Conservation (phyloP, 495 filamentous ascomycete species). For the Hyaloscypha finlandica region DNA sequence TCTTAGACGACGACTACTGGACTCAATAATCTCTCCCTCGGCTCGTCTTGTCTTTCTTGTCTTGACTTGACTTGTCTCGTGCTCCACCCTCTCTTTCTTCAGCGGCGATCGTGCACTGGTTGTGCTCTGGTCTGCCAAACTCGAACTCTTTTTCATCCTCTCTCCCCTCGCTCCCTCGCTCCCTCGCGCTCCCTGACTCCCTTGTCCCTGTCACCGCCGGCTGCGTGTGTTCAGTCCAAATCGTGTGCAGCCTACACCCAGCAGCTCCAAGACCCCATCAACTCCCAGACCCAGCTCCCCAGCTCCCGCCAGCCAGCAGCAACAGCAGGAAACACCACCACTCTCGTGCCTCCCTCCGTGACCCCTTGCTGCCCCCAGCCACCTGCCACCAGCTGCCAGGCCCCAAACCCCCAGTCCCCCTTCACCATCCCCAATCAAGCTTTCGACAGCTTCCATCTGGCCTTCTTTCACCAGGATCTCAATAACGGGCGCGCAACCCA, state of each 20-base stretch:
- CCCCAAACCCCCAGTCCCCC: background rate
- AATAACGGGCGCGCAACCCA: slow-evolving; percentile 27
- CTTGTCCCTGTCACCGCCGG: slow-evolving; percentile 11
- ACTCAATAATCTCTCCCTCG: no score
- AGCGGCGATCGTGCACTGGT: background rate
- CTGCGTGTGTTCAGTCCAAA: background rate
- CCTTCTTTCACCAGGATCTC: slow-evolving; percentile 21
- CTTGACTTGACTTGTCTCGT: background rate
- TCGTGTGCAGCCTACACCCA: background rate
- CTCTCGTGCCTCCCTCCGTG: slow-evolving; percentile 2
- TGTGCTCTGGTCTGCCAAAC: background rate
- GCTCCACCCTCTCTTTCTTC: background rate
- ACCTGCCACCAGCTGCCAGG: slow-evolving; percentile 11
- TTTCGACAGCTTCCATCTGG: slow-evolving; percentile 27
- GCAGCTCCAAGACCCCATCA: background rate
- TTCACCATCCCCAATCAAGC: slow-evolving; percentile 23
- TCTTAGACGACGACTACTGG: no score
- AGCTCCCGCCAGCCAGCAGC: background rate
- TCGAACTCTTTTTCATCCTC: background rate
- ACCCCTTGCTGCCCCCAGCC: slow-evolving; percentile 1
- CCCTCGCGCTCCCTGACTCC: no score
- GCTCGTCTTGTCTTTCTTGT: background rate
- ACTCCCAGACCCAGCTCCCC: no score
- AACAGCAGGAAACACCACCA: slow-evolving; percentile 19
- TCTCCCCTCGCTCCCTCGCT: background rate